phyloP scores from a whole-genome alignment of 768 basidiomycete species.

The Amanita molliuscula region DNA sequence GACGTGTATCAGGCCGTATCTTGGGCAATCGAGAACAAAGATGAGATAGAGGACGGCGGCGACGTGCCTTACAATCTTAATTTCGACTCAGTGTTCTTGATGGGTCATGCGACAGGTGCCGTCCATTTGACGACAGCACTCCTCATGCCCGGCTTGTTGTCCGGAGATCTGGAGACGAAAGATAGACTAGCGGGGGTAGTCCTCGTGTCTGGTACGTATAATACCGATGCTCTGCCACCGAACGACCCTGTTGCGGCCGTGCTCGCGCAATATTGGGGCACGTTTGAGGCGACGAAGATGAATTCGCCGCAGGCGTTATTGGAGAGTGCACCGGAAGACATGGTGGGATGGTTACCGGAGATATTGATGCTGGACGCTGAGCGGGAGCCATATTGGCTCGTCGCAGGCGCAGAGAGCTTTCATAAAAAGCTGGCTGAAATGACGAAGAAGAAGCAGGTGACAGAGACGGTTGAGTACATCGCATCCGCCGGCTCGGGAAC shows the following conservation, averaged over 20 bases:
- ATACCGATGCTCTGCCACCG: slow-evolving; percentile 17
- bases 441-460: slow-evolving; percentile 14
- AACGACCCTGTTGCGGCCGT: slow-evolving; percentile 17
- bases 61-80: slow-evolving; percentile 20
- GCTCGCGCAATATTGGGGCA: slow-evolving; percentile 28
- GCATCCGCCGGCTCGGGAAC: neutral
- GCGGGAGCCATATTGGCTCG: slow-evolving; percentile 39
- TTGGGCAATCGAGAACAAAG: slow-evolving; percentile 35
- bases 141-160: slow-evolving; percentile 25
- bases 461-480: neutral
- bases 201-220: slow-evolving; percentile 36
- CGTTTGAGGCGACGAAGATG: slow-evolving; percentile 22
- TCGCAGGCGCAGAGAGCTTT: slow-evolving; percentile 26
- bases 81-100: slow-evolving; percentile 30
- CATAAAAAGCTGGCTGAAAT: slow-evolving; percentile 25
- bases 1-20: slow-evolving; percentile 51
- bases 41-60: slow-evolving; percentile 8
- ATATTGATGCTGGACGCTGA: slow-evolving; percentile 41
- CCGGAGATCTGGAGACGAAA: slow-evolving; percentile 14
- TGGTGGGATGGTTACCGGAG: slow-evolving; percentile 31
- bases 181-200: slow-evolving; percentile 33
- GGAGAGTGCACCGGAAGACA: slow-evolving; percentile 21
- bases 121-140: slow-evolving; percentile 36
- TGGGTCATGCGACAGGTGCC: slow-evolving; percentile 58
- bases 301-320: slow-evolving; percentile 33